Base-by-base conservation (phyloP, 2,329 filamentous ascomycete genomes). In the Beauveria brongniartii region DNA sequence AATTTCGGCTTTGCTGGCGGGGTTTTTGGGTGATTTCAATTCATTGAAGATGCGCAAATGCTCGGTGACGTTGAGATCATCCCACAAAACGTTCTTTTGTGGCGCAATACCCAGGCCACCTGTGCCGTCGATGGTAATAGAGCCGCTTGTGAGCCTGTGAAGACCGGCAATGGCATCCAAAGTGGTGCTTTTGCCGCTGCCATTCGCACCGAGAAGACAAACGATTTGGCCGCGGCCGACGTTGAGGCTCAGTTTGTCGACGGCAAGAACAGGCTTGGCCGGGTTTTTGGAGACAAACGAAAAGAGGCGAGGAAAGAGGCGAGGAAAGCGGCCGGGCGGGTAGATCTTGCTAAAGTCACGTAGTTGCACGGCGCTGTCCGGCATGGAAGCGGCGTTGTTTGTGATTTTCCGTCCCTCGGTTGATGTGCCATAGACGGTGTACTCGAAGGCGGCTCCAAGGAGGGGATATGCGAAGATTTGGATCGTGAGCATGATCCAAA, bases 11-110 rank as follows among this genome's bases (percentile, higher is more conserved):
- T 82, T 82, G 3, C 77, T 78, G 22, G 88, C 86, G 5, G 70
- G 73, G 1, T 78, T 76, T 1, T 76, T 74, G 0, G 82, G 81
- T 0, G 88, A 82, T 69, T 97, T 97, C 54, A 97, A 79, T 51
- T 81, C 80, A 71, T 94, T 93, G 77, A 96, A 96, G 55, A 96
- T 90, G 10, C 77, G 75, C 18, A 96, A 85, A 68, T 96, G 92
- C 72, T 96, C 91, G 67, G 86, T 84, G 0, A 96, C 91, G 0
- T 90, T 95, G 60, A 97, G 76, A 62, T 92, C 87, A 66, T 93
- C 89, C 92, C 92, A 97, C 37, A 97, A 81, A 6, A 97, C 92
- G 67, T 97, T 97, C 78, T 93, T 92, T 71, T 97, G 92, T 0
- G 92, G 92, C 61, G 91, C 93, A 47, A 96, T 86, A 16, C 92